These are phyloP conservation scores for Chrysoporthe austroafricana DNA, from an alignment of 2,329 filamentous ascomycete species.

Conservation along the genomic window DNA sequence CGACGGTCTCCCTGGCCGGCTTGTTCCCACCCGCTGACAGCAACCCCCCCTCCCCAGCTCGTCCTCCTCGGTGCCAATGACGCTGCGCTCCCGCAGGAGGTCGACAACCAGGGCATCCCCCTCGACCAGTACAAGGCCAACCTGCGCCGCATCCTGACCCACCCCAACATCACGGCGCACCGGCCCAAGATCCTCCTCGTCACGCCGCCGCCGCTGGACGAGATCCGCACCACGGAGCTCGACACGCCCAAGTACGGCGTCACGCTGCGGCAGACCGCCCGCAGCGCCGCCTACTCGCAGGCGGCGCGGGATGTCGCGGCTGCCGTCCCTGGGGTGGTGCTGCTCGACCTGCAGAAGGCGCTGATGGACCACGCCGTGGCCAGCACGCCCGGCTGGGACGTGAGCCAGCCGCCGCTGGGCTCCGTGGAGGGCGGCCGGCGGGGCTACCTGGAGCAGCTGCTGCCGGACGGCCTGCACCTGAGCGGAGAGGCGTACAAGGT, in stretches of 20 bases:
- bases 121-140: conserved; percentile 77
- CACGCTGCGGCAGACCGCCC: conserved; percentile 47
- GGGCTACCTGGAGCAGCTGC: conserved; percentile 54
- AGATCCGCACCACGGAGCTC: conserved; percentile 63
- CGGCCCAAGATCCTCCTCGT: conserved; percentile 75
- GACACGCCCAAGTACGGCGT: conserved; percentile 41
- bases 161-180: conserved; percentile 72
- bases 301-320: conserved; percentile 69
- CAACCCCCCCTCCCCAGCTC: conserved; percentile 50
- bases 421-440: conserved; percentile 55
- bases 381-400: conserved; percentile 61
- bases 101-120: conserved; percentile 74
- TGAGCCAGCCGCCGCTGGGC: conserved; percentile 47
- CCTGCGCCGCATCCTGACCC: conserved; percentile 70
- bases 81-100: conserved; percentile 67
- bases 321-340: conserved; percentile 65
- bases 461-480: conserved; percentile 64
- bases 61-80: conserved; percentile 93
- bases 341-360: conserved; percentile 79
- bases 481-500: conserved; percentile 57
- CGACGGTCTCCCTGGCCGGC: background rate
- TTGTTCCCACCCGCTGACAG: conserved; percentile 30
- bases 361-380: conserved; percentile 73
- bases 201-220: conserved; percentile 81
- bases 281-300: conserved; percentile 61